A percentile compares a stretch with the other conserved stretches of the same genome.
phyloP scores from a whole-genome alignment of 495 filamentous ascomycete species.

The Tuber magnatum region DNA sequence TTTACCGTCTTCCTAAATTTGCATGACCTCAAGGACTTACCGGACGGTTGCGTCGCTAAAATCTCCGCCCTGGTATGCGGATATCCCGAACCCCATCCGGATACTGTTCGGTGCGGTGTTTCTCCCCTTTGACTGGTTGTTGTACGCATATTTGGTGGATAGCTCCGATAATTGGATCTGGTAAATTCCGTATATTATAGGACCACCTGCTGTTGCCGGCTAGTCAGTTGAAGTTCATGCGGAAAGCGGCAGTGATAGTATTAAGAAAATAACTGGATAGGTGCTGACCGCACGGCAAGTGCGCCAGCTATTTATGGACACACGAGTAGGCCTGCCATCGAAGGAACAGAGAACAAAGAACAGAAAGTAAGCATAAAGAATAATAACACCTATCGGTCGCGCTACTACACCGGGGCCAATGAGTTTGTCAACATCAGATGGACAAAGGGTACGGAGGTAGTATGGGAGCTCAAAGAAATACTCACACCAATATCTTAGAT shows the following conservation, averaged over 20 bases:
- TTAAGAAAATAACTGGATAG: not conserved
- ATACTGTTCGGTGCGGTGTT: not conserved
- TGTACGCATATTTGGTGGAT: not conserved
- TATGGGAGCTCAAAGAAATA: not conserved
- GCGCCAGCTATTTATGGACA: not conserved
- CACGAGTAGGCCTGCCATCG: not conserved
- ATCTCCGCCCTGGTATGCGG: not conserved
- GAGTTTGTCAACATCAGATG: constrained; percentile 2
- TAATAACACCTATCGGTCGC: not conserved
- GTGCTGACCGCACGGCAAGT: not conserved
- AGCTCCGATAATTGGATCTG: not conserved
- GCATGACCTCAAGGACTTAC: not conserved
- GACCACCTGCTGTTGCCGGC: not conserved
- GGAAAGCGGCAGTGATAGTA: not conserved
- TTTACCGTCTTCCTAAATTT: not conserved
- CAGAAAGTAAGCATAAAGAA: not conserved
- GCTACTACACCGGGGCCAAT: constrained; percentile 3
- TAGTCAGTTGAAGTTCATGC: not conserved
- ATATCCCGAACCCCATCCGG: not conserved
- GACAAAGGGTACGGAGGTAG: not conserved
- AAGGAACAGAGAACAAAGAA: not conserved
- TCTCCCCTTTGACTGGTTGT: not conserved
- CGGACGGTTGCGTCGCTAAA: not conserved
- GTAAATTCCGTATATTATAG: not conserved
- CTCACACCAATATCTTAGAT: not conserved